phyloP scores from a whole-genome alignment of 306 rosid species.

The Cajanus cajan region DNA sequence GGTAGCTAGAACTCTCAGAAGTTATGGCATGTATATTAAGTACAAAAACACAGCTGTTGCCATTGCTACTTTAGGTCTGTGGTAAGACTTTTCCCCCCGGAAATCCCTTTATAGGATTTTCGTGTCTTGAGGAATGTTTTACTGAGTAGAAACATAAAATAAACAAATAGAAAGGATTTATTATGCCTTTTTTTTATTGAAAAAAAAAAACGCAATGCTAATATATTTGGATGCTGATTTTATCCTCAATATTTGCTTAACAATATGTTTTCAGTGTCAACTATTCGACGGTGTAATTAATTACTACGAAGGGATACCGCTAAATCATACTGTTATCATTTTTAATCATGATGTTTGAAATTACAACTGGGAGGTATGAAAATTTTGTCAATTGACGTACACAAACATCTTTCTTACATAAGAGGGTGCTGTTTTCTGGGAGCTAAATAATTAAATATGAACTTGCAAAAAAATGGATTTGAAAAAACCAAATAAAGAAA shows the following conservation, averaged over 20 bases:
- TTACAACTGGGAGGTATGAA: neutral
- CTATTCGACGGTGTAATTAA: neutral
- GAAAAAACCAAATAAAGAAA: neutral
- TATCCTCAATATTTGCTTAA: neutral
- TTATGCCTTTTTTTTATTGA: neutral
- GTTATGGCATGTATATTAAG: neutral
- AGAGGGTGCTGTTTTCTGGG: neutral
- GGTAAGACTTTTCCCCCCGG: neutral
- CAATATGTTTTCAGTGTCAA: neutral
- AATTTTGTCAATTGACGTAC: neutral
- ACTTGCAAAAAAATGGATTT: neutral
- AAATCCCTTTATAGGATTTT: neutral
- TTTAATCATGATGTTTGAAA: neutral
- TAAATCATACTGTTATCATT: neutral
- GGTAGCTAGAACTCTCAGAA: neutral
- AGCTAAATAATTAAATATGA: neutral
- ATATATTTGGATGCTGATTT: neutral
- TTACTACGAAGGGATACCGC: neutral
- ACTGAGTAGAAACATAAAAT: neutral
- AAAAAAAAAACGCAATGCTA: neutral
- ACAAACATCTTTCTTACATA: neutral
- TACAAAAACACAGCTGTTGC: neutral
- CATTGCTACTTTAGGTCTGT: neutral
- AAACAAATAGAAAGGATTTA: neutral
- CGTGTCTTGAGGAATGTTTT: neutral